These are phyloP conservation scores for Domatiomyces globalis DNA, from an alignment of 2,329 filamentous ascomycete species.

Conservation along the genomic window DNA sequence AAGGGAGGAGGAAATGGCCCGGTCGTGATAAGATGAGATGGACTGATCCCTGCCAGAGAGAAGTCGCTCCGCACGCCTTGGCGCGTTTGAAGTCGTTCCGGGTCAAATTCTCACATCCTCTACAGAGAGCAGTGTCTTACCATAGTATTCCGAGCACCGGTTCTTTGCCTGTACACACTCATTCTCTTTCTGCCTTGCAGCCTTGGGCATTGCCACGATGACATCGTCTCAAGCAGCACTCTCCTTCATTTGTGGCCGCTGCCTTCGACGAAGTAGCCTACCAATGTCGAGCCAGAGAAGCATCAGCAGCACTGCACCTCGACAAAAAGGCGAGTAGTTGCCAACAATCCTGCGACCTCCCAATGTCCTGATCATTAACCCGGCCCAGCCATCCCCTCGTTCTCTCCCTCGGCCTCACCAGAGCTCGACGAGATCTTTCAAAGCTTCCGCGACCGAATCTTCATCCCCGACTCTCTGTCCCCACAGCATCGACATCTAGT, in stretches of 20 bases:
- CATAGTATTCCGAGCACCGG: background rate
- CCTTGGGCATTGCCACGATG: slow-evolving; percentile 16
- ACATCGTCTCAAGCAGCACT: slow-evolving; percentile 26
- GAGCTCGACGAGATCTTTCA: slow-evolving; percentile 29
- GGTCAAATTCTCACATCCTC: too few species aligned
- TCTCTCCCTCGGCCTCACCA: slow-evolving; percentile 26
- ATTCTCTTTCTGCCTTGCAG: background rate
- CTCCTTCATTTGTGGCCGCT: slow-evolving; percentile 26
- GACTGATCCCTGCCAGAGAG: background rate
- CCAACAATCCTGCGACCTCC: background rate
- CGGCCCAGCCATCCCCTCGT: slow-evolving; percentile 25
- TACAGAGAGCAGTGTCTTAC: too few species aligned
- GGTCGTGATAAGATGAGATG: background rate
- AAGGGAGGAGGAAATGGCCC: background rate
- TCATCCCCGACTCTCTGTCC: slow-evolving; percentile 29
- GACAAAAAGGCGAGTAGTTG: slow-evolving; percentile 9
- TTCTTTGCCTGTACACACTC: background rate
- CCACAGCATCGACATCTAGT: slow-evolving; percentile 27
- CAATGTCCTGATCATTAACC: slow-evolving; percentile 1
- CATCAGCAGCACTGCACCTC: slow-evolving; percentile 13
- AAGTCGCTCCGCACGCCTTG: too few species aligned
- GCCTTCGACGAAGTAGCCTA: slow-evolving; percentile 13
- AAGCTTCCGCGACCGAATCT: slow-evolving; percentile 30
- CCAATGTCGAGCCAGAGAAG: slow-evolving; percentile 13
- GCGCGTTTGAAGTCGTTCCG: too few species aligned